phyloP scores from a whole-genome alignment of 305 asterid genomes.

The Salvia sclarea region DNA sequence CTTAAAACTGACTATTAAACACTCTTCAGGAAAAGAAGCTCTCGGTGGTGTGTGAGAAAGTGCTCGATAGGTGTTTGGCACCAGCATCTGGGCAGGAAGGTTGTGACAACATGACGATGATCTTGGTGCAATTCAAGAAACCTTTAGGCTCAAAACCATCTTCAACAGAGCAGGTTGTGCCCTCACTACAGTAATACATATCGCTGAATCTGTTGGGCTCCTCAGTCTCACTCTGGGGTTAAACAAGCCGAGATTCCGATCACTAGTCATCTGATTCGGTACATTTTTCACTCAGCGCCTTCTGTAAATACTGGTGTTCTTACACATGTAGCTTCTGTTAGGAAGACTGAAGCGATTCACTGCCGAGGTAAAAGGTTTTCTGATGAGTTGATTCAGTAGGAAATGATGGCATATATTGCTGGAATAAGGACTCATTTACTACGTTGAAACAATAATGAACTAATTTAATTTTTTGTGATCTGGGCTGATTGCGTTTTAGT shows the following conservation, averaged over 20 bases:
- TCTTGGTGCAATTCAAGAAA: conserved; percentile 75
- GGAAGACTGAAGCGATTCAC: not conserved
- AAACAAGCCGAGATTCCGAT: conserved; percentile 25
- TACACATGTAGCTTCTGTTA: conserved; percentile 17
- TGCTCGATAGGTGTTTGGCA: conserved; percentile 77
- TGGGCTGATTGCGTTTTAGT: not conserved
- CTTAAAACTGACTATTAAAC: conserved; percentile 15
- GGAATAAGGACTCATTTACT: conserved; percentile 22
- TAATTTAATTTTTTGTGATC: not conserved
- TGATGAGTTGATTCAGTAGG: conserved; percentile 21
- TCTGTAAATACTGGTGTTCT: conserved; percentile 34
- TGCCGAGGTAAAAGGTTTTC: not conserved
- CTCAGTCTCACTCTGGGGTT: not conserved
- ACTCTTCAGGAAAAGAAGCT: conserved; percentile 71
- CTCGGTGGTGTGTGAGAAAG: conserved; percentile 76
- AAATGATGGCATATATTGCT: not conserved
- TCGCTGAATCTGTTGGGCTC: conserved; percentile 11
- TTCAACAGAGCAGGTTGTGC: conserved; percentile 35
- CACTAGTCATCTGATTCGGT: conserved; percentile 2
- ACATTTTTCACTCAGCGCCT: conserved; percentile 6
- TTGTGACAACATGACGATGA: conserved; percentile 97
- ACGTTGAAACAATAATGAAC: conserved; percentile 20
- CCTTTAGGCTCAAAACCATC: conserved; percentile 27
- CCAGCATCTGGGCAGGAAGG: conserved; percentile 89
- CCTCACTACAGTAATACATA: conserved; percentile 39